Evolutionary conservation across 2,329 filamentous ascomycete species (phyloP).

Genomic region (Dryadomyces sulphureus): DNA sequence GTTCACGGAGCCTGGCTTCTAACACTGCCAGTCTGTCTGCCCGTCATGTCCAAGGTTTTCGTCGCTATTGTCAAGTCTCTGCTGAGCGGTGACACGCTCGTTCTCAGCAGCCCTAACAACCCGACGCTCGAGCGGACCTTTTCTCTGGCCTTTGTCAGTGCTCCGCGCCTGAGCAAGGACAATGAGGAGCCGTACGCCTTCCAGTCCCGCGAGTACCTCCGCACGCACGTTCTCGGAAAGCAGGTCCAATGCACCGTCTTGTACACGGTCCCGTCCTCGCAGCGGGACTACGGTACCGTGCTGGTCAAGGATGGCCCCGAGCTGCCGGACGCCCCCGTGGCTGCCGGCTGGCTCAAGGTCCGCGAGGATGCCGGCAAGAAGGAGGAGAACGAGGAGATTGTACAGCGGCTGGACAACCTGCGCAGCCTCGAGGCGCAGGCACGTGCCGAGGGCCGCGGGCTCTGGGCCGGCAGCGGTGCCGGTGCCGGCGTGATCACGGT

Average conservation of each 20-base stretch:
- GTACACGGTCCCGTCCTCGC: conserved; percentile 74
- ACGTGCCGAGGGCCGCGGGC: conserved; percentile 61
- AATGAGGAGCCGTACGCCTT: conserved; percentile 89
- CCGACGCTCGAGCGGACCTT: conserved; percentile 71
- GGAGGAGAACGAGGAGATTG: conserved; percentile 67
- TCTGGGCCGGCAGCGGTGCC: conserved; percentile 55
- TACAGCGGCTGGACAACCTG: conserved; percentile 60
- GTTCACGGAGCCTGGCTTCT: not conserved
- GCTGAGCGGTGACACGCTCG: conserved; percentile 80
- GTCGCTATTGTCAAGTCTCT: conserved; percentile 81
- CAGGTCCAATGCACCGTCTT: conserved; percentile 70
- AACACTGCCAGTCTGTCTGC: not conserved
- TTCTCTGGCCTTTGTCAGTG: conserved; percentile 83
- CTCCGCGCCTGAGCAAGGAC: conserved; percentile 73
- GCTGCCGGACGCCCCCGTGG: conserved; percentile 69
- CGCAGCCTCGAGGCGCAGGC: conserved; percentile 65
- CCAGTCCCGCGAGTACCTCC: conserved; percentile 85
- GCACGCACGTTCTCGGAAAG: conserved; percentile 73
- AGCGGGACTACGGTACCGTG: conserved; percentile 77
- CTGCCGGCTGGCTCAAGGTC: conserved; percentile 84
- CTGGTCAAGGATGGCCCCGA: conserved; percentile 60
- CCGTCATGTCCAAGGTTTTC: conserved; percentile 36
- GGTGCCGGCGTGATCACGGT: conserved; percentile 55
- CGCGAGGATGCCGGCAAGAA: conserved; percentile 88
- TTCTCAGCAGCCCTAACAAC: conserved; percentile 70